These are phyloP conservation scores for Herpotrichia juniperi DNA, from an alignment of 2,329 filamentous ascomycete species.

Conservation along the genomic window DNA sequence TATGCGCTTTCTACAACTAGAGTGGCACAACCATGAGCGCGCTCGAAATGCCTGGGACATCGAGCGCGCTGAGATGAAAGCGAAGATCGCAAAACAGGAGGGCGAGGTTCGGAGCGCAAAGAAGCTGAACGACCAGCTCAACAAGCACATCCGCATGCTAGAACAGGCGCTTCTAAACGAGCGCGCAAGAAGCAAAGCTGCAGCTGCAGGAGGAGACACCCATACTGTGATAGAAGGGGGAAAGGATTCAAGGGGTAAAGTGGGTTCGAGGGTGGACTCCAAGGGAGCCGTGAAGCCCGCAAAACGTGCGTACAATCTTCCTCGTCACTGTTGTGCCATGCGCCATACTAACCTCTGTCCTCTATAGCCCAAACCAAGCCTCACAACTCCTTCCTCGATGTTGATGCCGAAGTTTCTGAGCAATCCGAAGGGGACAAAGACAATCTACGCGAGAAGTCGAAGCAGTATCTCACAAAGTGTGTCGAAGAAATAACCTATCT, in stretches of 20 bases:
- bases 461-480: slow-evolving; percentile 68
- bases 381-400: slow-evolving; percentile 59
- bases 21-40: slow-evolving; percentile 98
- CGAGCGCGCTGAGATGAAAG: slow-evolving; percentile 98
- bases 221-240: slow-evolving; percentile 50
- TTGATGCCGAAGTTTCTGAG: slow-evolving; percentile 49
- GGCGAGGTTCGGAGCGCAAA: slow-evolving; percentile 87
- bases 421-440: slow-evolving; percentile 61
- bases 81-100: slow-evolving; percentile 91
- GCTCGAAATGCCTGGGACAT: slow-evolving; percentile 99
- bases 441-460: slow-evolving; percentile 66
- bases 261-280: slow-evolving; percentile 9
- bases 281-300: slow-evolving; percentile 32
- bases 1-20: slow-evolving; percentile 98
- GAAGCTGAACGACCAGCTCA: slow-evolving; percentile 84
- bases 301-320: slow-evolving; percentile 30
- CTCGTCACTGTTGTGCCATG: slow-evolving; percentile 1
- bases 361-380: slow-evolving; percentile 53
- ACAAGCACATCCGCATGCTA: slow-evolving; percentile 87
- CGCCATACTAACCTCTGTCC: slow-evolving; percentile 26
- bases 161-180: slow-evolving; percentile 88
- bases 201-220: slow-evolving; percentile 58
- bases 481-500: slow-evolving; percentile 73
- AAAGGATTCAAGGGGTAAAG: slow-evolving; percentile 41
- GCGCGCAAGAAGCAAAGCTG: slow-evolving; percentile 68